Evolutionary conservation across 2,329 filamentous ascomycete species (phyloP), one percentile per base, ranked within the genome.

Genomic region (Epichloe bromicola): DNA sequence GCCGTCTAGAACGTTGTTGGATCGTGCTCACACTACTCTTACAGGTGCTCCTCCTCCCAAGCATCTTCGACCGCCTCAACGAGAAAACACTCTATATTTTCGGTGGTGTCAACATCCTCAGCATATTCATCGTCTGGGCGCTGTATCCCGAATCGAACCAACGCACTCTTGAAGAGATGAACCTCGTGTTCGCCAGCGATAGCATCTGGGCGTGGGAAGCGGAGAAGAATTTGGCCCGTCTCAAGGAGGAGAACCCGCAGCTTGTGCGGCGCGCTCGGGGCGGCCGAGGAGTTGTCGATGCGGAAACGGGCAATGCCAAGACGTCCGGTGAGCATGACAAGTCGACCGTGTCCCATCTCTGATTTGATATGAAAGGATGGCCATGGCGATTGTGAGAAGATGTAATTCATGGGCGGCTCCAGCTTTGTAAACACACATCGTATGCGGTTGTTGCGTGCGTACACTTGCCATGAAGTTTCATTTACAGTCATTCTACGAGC

Each of bases 31-130:
- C 26, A 30, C 26, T 30, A 30, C 7, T 30, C 26, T 30, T 4
- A 10, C 26, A 65, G 46, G 65, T 66, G 0, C 68, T 81, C 0
- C 65, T 81, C 1, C 73, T 75, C 8, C 78, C 78, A 0, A 70
- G 75, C n/a, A 82, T 83, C 66, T 83, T 86, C 60, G 66, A 71
- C 51, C 69, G 72, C 5, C 79, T 88, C 48, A 74, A 76, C 20
- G 82, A 86, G 55, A 86, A 85, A 60, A 88, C 83, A 0, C 70
- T 88, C 1, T 85, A 87, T 61, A 81, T 89, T 48, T 89, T 88
- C 58, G 85, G 76, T 1, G 80, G 75, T 4, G 78, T 75, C 60
- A 88, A 87, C 59, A 65, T 80, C 8, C 63, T 85, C 33, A 74
- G 76, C 1, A 82, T 88, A 4, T 76, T 82, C 0, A 78, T 86